Evolutionary conservation across 2,329 filamentous ascomycete species (phyloP), one percentile per base, ranked within the genome.

Genomic region (Capronia coronata): DNA sequence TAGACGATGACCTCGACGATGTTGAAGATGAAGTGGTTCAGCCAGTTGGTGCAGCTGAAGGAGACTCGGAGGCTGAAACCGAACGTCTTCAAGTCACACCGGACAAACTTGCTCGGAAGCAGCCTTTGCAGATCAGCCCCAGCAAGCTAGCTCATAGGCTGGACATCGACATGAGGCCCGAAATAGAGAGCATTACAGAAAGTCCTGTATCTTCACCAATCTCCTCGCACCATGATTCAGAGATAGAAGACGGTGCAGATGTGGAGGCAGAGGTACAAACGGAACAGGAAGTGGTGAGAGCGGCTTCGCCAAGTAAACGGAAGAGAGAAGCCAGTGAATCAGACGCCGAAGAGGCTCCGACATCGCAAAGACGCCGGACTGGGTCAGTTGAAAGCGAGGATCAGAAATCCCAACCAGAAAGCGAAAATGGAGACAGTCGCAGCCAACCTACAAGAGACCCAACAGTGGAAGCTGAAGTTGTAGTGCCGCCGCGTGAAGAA

Each of bases 51-150:
- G 73, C 79, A 51, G 80, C 81, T 25, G 79, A 83, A 45, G 76
- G 77, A 48, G 82, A 86, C 61, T 84, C 90, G 2, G 91, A 97
- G 68, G 91, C 91, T 27, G 91, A 96, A 70, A 97, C 91, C 1
- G 90, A 96, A 70, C 83, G 93, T 51, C 77, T 98, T 52, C 93
- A 93, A 64, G 83, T 86, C 63, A 94, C 88, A n/a, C 89, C 90
- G 14, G 80, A 81, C 55, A 86, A 75, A 62, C 70, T 51, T 3
- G 56, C 78, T 75, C 63, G 74, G 75, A 48, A 73, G 75, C 51
- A 76, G 71, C 48, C 71, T 74, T 79, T 80, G 56, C 81, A 85
- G 60, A 79, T 78, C 58, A 88, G 83, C 47, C 86, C 86, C 2
- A 90, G 84, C 74, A 91, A 89, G 71, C 76, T 89, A 52, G 80